These are phyloP conservation scores for Cucumis melo DNA, from an alignment of 306 rosid genomes.

Conservation along the genomic window DNA sequence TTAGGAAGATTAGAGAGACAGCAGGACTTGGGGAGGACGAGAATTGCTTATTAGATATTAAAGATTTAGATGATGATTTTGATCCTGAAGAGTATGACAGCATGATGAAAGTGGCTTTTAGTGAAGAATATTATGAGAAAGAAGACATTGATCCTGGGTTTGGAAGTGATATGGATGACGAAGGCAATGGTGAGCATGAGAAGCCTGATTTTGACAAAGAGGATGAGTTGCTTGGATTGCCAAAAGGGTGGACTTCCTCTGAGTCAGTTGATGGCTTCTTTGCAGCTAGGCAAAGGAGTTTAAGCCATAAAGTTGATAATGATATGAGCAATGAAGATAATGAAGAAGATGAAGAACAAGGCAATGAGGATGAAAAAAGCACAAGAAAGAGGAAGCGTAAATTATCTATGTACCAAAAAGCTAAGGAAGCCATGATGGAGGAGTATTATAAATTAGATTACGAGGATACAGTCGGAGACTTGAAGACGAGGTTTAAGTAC, in stretches of 20 bases:
- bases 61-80: constrained; percentile 70
- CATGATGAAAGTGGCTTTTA: constrained; percentile 71
- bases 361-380: constrained; percentile 27
- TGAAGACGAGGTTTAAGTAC: constrained; percentile 87
- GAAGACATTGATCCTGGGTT: constrained; percentile 49
- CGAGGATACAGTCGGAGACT: constrained; percentile 77
- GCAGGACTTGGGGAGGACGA: constrained; percentile 66
- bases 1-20: constrained; percentile 47
- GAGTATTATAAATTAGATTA: constrained; percentile 81
- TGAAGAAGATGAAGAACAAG: constrained; percentile 8
- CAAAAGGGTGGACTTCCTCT: constrained; percentile 48
- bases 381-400: constrained; percentile 60
- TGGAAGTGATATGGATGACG: constrained; percentile 29
- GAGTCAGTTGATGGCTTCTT: constrained; percentile 49
- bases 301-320: constrained; percentile 33
- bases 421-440: constrained; percentile 74
- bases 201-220: constrained; percentile 80
- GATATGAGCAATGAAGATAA: constrained; percentile 10
- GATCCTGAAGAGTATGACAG: constrained; percentile 75
- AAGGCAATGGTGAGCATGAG: constrained; percentile 31
- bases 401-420: constrained; percentile 65
- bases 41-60: constrained; percentile 29
- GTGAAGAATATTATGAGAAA: constrained; percentile 47
- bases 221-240: constrained; percentile 77
- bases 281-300: constrained; percentile 49